Percentiles rank a stretch among this genome's conserved stretches.
phyloP scores from a whole-genome alignment of 176 grass and related monocot species.

The Chloris gayana region DNA sequence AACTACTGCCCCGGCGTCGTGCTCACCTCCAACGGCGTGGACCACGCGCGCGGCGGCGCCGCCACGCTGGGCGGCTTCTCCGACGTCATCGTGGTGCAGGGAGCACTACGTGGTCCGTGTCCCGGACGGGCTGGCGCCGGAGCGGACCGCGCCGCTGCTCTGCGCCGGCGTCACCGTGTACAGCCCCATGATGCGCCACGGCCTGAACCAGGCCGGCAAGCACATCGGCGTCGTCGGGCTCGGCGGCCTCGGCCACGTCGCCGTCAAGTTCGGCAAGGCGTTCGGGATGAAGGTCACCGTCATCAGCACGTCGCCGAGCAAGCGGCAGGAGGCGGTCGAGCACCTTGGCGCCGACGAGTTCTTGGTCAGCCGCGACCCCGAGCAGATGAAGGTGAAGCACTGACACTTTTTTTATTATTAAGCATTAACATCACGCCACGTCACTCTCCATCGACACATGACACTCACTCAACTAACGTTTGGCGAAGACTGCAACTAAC shows the following conservation, averaged over 20 bases:
- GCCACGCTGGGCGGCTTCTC: conserved; percentile 61
- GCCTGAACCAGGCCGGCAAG: conserved; percentile 60
- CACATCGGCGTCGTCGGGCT: conserved; percentile 72
- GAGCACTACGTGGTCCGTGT: conserved; percentile 58
- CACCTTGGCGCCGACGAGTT: conserved; percentile 64
- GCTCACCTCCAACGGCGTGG: conserved; percentile 56
- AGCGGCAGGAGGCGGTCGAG: conserved; percentile 59
- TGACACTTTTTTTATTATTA: too few relatives aligned
- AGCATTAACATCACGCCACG: not conserved
- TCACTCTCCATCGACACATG: not conserved
- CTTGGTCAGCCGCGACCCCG: conserved; percentile 58
- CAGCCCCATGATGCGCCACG: conserved; percentile 63
- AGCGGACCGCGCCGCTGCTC: conserved; percentile 58
- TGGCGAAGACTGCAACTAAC: not conserved
- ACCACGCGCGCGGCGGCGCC: conserved; percentile 45
- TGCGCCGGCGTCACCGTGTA: conserved; percentile 71
- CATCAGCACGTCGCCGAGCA: conserved; percentile 60
- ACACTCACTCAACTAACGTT: too few relatives aligned
- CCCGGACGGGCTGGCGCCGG: conserved; percentile 45
- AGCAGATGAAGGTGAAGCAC: conserved; percentile 49
- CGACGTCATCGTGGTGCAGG: conserved; percentile 49
- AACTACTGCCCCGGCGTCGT: conserved; percentile 64
- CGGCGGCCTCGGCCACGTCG: conserved; percentile 70
- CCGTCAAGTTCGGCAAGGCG: conserved; percentile 76
- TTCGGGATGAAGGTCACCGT: conserved; percentile 75